These are phyloP conservation scores for Blastobotrys proliferans DNA, from an alignment of 1,139 yeast species.

Conservation along the genomic window DNA sequence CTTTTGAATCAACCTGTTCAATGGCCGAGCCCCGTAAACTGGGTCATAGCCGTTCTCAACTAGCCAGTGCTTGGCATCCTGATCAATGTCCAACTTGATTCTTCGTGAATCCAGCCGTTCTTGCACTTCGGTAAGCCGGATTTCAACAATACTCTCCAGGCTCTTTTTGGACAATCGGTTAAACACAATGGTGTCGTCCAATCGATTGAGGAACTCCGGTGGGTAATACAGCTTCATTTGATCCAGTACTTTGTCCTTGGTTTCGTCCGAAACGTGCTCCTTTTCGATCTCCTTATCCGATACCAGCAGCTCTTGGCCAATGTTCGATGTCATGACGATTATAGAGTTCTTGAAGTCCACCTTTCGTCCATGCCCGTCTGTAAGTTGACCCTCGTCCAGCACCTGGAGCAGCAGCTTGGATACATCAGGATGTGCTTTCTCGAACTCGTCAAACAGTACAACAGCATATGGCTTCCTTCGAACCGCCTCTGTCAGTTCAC, in stretches of 20 bases:
- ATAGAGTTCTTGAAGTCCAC: slow-evolving; percentile 93
- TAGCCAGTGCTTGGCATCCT: slow-evolving; percentile 64
- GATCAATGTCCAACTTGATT: slow-evolving; percentile 56
- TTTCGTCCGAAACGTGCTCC: slow-evolving; percentile 42
- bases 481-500: slow-evolving; percentile 94
- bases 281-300: slow-evolving; percentile 54
- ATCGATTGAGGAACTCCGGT: slow-evolving; percentile 90
- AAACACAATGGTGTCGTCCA: slow-evolving; percentile 87
- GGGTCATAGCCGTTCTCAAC: slow-evolving; percentile 87
- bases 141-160: slow-evolving; percentile 73
- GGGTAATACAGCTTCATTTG: slow-evolving; percentile 71
- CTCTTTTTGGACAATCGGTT: slow-evolving; percentile 78
- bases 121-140: slow-evolving; percentile 74
- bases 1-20: slow-evolving; percentile 84
- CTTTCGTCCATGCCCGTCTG: slow-evolving; percentile 92
- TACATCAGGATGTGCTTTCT: slow-evolving; percentile 93
- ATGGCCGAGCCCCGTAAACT: slow-evolving; percentile 90
- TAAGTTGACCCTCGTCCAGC: slow-evolving; percentile 87
- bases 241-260: slow-evolving; percentile 58
- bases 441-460: slow-evolving; percentile 90
- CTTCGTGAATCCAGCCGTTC: slow-evolving; percentile 77
- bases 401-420: slow-evolving; percentile 86
- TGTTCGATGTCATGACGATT: slow-evolving; percentile 95
- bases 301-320: slow-evolving; percentile 85
- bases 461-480: slow-evolving; percentile 93